A percentile compares a stretch with the other conserved stretches of the same genome.
Evolutionary conservation across 1,139 yeast species (phyloP).

Genomic region (Taphrina wiesneri): DNA sequence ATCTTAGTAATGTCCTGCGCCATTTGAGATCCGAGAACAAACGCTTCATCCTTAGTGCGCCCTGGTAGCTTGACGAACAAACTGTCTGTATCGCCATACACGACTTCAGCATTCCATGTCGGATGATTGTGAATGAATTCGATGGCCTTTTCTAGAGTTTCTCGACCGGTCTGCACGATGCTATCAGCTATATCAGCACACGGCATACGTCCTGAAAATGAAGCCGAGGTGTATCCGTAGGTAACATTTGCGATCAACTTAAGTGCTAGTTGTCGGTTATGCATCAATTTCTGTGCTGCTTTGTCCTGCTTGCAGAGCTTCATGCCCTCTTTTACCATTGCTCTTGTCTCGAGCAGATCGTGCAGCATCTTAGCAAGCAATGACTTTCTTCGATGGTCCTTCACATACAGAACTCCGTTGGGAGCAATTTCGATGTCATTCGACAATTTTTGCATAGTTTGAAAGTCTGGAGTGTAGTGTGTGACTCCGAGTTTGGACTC

Average conservation of each 20-base stretch:
- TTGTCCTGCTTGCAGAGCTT: conserved; percentile 51
- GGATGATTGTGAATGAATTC: conserved; percentile 60
- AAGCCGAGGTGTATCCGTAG: conserved; percentile 92
- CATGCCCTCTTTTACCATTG: conserved; percentile 76
- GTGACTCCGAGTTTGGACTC: conserved; percentile 57
- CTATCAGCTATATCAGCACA: conserved; percentile 93
- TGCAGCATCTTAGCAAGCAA: conserved; percentile 77
- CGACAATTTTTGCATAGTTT: conserved; percentile 58
- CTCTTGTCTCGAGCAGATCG: conserved; percentile 76
- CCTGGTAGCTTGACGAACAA: conserved; percentile 90
- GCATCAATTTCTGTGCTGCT: conserved; percentile 57
- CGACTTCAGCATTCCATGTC: conserved; percentile 84
- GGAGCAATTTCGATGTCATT: conserved; percentile 69
- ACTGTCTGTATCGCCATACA: conserved; percentile 95
- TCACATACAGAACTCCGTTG: conserved; percentile 79
- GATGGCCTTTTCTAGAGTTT: conserved; percentile 66
- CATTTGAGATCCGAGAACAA: conserved; percentile 67
- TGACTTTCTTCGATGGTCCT: conserved; percentile 66
- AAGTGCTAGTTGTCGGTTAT: conserved; percentile 80
- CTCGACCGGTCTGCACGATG: conserved; percentile 87
- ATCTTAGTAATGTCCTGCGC: conserved; percentile 62
- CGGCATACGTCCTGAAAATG: conserved; percentile 96
- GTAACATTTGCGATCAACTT: conserved; percentile 93
- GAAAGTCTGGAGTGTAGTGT: conserved; percentile 54
- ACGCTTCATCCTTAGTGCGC: conserved; percentile 72